These are phyloP conservation scores for Agastache rugosa DNA, from an alignment of 257 asterid species.

Conservation along the genomic window DNA sequence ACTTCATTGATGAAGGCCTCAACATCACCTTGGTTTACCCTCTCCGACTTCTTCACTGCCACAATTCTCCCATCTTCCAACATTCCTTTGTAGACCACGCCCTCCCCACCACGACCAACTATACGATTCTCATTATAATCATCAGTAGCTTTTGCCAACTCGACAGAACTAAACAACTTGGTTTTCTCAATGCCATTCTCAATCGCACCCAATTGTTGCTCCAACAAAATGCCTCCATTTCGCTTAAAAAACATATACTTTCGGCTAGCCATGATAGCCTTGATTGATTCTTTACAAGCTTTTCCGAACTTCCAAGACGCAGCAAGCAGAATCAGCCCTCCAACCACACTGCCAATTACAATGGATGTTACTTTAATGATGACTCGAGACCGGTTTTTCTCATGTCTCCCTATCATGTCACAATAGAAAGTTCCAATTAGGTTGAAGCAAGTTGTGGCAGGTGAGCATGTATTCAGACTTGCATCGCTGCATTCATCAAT, in stretches of 20 bases:
- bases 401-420: background rate
- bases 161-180: slow-evolving; percentile 31
- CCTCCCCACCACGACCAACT: too few species aligned
- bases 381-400: background rate
- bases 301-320: slow-evolving; percentile 28
- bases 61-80: background rate
- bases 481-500: slow-evolving; percentile 30
- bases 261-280: slow-evolving; percentile 16
- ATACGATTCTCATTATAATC: too few species aligned
- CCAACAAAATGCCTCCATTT: slow-evolving; percentile 42
- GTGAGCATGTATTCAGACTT: background rate
- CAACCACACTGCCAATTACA: slow-evolving; percentile 29
- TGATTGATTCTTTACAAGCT: slow-evolving; percentile 1
- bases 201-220: slow-evolving; percentile 18
- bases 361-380: background rate
- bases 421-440: background rate
- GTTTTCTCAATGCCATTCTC: slow-evolving; percentile 29
- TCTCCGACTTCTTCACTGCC: slow-evolving; percentile 1
- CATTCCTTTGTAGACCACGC: background rate
- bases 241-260: slow-evolving; percentile 28
- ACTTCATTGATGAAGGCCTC: slow-evolving; percentile 35
- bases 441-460: slow-evolving; percentile 3
- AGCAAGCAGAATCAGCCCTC: slow-evolving; percentile 11
- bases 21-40: background rate
- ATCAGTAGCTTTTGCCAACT: slow-evolving; percentile 37